Evolutionary conservation across 2,329 filamentous ascomycete species (phyloP).

Genomic region (Berkeleyomyces rouxiae): DNA sequence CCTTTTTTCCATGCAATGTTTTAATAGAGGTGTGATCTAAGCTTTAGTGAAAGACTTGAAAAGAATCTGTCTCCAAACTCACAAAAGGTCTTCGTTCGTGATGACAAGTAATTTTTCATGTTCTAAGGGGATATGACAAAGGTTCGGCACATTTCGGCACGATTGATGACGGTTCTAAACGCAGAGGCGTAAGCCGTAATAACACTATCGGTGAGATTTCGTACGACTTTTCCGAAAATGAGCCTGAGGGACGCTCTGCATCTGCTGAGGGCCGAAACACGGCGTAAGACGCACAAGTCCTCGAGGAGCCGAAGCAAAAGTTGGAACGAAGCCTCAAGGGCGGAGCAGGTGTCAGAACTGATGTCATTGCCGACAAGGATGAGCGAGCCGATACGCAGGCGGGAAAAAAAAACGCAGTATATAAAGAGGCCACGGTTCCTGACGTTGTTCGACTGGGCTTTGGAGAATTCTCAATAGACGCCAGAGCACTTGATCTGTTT

Average conservation of each 20-base stretch:
- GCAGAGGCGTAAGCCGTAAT: not conserved
- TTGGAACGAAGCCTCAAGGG: not conserved
- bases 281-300: not conserved
- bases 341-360: not conserved
- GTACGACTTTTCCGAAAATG: not conserved
- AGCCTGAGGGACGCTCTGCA: not conserved
- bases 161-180: not conserved
- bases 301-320: not conserved
- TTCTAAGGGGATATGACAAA: not conserved
- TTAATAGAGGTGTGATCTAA: slow-evolving; percentile 8
- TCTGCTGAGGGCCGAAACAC: not conserved
- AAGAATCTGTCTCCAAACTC: not conserved
- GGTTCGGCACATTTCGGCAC: not conserved
- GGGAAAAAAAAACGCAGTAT: not conserved
- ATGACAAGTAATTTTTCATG: not conserved
- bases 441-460: not conserved
- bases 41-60: not conserved
- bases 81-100: not conserved
- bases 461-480: too few species aligned
- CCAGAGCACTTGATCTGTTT: too few species aligned
- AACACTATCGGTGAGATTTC: not conserved
- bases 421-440: not conserved
- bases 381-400: not conserved
- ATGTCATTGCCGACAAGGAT: not conserved
- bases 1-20: not conserved